These are phyloP conservation scores for Phyllosticta citribraziliensis DNA, from an alignment of 2,329 filamentous ascomycete genomes.

Conservation along the genomic window DNA sequence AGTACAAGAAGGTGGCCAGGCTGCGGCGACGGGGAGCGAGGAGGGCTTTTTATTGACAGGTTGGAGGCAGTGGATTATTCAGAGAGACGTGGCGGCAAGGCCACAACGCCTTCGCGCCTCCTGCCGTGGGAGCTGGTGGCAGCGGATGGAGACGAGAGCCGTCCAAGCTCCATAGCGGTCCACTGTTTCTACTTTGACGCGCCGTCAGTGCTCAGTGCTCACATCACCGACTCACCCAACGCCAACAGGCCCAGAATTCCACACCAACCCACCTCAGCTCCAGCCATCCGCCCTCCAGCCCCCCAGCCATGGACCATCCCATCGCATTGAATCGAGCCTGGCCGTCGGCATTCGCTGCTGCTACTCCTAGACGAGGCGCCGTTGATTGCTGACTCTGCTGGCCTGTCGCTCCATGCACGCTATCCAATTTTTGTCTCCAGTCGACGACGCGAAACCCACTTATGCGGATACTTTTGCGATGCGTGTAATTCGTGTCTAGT, in stretches of 20 bases:
- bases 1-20: conserved; percentile 3
- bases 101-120: conserved; percentile 5
- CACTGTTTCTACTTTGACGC: conserved; percentile 10
- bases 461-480: neutral
- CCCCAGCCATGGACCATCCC: no score
- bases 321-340: no score
- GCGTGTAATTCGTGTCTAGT: neutral
- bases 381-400: neutral
- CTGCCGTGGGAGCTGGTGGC: neutral
- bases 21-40: neutral
- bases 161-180: conserved; percentile 9
- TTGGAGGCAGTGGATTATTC: conserved; percentile 4
- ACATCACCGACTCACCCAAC: neutral
- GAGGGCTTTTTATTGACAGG: conserved; percentile 6
- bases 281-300: neutral
- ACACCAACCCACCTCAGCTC: neutral
- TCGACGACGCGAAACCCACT: neutral
- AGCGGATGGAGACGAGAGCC: neutral
- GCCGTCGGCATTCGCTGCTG: neutral
- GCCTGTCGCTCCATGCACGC: neutral
- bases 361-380: neutral
- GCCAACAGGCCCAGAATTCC: conserved; percentile 6
- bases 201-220: conserved; percentile 5
- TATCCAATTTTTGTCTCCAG: neutral
- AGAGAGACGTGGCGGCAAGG: neutral